Conservation (phyloP, 345 rosid genomes). For the Eutrema heterophyllum region DNA sequence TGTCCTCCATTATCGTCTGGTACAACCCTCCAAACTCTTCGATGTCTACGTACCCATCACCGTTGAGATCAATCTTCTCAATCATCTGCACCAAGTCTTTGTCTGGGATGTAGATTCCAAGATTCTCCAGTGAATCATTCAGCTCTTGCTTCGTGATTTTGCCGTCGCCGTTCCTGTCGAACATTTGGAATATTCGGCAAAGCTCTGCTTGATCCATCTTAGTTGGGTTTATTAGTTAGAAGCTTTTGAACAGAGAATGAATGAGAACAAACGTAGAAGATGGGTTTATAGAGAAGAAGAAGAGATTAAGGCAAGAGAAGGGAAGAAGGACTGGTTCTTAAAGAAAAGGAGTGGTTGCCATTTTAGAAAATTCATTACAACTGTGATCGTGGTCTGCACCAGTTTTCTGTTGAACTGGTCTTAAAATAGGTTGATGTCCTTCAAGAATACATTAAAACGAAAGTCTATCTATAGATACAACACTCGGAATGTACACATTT, state of each 20-base stretch:
- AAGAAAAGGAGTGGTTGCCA: conserved; percentile 32
- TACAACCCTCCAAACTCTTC: conserved; percentile 81
- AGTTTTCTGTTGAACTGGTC: conserved; percentile 36
- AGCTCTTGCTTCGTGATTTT: conserved; percentile 69
- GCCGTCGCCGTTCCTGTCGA: conserved; percentile 82
- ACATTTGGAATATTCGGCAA: conserved; percentile 85
- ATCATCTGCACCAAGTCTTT: conserved; percentile 66
- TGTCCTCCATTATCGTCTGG: conserved; percentile 77
- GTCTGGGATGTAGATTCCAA: conserved; percentile 68
- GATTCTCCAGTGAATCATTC: conserved; percentile 57
- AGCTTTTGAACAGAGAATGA: background rate
- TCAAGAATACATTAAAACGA: background rate
- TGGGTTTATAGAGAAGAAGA: conserved; percentile 20
- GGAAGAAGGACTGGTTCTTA: conserved; percentile 22
- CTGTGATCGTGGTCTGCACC: conserved; percentile 31
- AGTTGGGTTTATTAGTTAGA: background rate
- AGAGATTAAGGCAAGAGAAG: conserved; percentile 7
- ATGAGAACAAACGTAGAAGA: conserved; percentile 7
- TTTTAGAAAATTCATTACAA: conserved; percentile 28
- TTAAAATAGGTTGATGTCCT: conserved; percentile 20
- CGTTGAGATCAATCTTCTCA: conserved; percentile 79
- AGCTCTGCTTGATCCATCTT: conserved; percentile 66
- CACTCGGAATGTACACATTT: conserved; percentile 1
- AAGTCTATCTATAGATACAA: conserved; percentile 9
- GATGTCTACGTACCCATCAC: conserved; percentile 79